These are phyloP conservation scores for Podaxis rugospora DNA, from an alignment of 768 basidiomycete genomes.

Conservation along the genomic window DNA sequence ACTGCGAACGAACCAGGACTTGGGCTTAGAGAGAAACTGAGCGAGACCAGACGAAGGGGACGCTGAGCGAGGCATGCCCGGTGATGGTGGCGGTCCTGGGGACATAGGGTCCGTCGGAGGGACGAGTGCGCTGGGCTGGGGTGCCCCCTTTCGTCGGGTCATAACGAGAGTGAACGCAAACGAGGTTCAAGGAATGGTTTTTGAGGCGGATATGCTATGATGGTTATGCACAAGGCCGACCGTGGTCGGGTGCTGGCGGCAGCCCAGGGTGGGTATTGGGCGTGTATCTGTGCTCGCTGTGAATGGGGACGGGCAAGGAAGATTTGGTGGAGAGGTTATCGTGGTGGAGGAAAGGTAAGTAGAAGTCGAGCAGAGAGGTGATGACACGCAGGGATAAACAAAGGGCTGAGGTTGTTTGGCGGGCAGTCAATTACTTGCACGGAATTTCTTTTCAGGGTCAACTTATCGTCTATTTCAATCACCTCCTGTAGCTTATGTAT, in stretches of 20 bases:
- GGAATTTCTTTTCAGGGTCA: not conserved
- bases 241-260: not conserved
- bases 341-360: not conserved
- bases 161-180: not conserved
- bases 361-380: conserved; percentile 3
- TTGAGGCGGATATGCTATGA: not conserved
- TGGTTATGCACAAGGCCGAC: not conserved
- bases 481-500: not conserved
- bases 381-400: conserved; percentile 33
- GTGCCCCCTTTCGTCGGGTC: conserved; percentile 32
- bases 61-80: conserved; percentile 47
- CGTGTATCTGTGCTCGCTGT: not conserved
- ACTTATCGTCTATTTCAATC: not conserved
- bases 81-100: conserved; percentile 23
- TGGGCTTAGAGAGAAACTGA: conserved; percentile 60
- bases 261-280: not conserved
- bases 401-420: not conserved
- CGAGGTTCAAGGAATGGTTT: not conserved
- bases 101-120: conserved; percentile 18
- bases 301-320: conserved; percentile 24
- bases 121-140: conserved; percentile 17
- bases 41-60: conserved; percentile 66
- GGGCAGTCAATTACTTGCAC: not conserved
- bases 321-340: not conserved
- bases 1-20: conserved; percentile 69